Evolutionary conservation across 2,329 filamentous ascomycete genomes (phyloP).

Genomic region (Colletotrichum paranaense): DNA sequence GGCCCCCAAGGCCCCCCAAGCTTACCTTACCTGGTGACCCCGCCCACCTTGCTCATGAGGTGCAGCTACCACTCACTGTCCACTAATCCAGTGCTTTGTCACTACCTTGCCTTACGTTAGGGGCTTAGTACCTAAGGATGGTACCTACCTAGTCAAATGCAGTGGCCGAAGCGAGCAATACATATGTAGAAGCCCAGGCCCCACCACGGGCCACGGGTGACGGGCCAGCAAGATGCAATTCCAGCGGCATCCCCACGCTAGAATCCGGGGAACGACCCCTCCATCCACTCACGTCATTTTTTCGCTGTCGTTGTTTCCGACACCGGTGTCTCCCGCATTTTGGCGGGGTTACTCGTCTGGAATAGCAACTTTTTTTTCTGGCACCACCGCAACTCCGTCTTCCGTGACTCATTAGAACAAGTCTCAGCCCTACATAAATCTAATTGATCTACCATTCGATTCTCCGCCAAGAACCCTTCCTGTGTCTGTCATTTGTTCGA

Average conservation of each 20-base stretch:
- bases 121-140: too few species aligned
- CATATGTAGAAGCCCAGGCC: not conserved
- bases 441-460: not conserved
- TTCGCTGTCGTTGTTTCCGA: slow-evolving; percentile 7
- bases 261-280: slow-evolving; percentile 32
- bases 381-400: not conserved
- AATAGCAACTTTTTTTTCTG: slow-evolving; percentile 31
- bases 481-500: not conserved
- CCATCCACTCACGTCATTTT: slow-evolving; percentile 35
- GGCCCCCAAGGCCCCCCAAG: slow-evolving; percentile 4
- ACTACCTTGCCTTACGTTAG: too few species aligned
- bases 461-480: not conserved
- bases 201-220: slow-evolving; percentile 10
- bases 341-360: slow-evolving; percentile 35
- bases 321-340: slow-evolving; percentile 29
- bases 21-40: not conserved
- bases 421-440: slow-evolving; percentile 8
- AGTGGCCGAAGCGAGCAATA: slow-evolving; percentile 7
- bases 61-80: too few species aligned
- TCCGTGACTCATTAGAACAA: slow-evolving; percentile 29
- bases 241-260: slow-evolving; percentile 29
- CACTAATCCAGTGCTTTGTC: too few species aligned
- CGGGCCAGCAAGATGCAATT: slow-evolving; percentile 14
- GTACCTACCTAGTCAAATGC: not conserved
- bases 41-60: not conserved